Evolutionary conservation across 495 filamentous ascomycete genomes (phyloP).

Genomic region (Neurospora pannonica): DNA sequence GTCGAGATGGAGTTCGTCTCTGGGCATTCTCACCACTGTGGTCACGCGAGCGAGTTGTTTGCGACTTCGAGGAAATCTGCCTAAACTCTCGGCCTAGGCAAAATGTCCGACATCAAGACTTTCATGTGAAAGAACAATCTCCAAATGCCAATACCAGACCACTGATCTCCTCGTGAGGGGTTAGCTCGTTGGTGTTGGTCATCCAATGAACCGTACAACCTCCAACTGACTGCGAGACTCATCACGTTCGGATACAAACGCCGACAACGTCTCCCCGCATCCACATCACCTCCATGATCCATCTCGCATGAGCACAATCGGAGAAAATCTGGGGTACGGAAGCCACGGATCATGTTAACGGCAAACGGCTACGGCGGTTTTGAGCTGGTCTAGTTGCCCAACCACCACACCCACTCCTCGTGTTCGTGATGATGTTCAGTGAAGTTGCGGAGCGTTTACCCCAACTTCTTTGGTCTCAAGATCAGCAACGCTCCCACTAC

Average conservation of each 20-base stretch:
- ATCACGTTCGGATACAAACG: not conserved
- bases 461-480: too few species aligned
- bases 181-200: not conserved
- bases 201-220: not conserved
- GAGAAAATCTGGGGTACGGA: not conserved
- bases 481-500: not conserved
- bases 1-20: not conserved
- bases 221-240: not conserved
- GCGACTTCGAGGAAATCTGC: not conserved
- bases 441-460: not conserved
- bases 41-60: not conserved
- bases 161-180: not conserved
- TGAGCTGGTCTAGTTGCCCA: not conserved
- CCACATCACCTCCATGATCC: not conserved
- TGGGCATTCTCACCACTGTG: not conserved
- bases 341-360: not conserved
- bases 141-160: not conserved
- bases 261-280: not conserved
- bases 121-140: not conserved
- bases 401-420: not conserved
- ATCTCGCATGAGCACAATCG: not conserved
- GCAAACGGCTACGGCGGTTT: not conserved
- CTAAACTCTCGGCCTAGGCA: not conserved
- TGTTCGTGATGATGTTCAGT: not conserved
- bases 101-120: not conserved